Evolutionary conservation across 2,329 filamentous ascomycete genomes (phyloP), one percentile per base, ranked within the genome.

Genomic region (Colletotrichum sp.): DNA sequence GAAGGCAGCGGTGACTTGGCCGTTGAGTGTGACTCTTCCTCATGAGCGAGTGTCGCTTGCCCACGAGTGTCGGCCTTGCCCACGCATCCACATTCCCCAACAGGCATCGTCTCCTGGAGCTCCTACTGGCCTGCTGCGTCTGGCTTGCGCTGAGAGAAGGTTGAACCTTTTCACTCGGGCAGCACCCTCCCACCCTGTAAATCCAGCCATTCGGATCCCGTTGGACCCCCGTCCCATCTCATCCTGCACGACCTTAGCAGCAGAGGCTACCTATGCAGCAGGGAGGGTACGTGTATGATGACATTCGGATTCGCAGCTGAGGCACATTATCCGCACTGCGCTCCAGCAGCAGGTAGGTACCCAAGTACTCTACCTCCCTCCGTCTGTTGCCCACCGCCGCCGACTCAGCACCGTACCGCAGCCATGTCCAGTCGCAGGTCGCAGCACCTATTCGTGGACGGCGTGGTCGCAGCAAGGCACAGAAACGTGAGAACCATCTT

Each of bases 1-100:
- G 68, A 75, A 69, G 57, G 72, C 67, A 65, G 49, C n/a, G 59
- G 65, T 57, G 72, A 67, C 69, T 63, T 57, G 63, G 32, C 39
- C 7, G 7, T 63, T 55, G 63, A 34, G 30, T 8, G 10, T 67
- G 62, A 75, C 69, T 68, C 55, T 64, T 67, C 52, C 36, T 39
- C 62, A 64, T 28, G 32, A 64, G 62, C 59, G 30, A 60, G 57
- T 60, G n/a, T 60, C 57, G 15, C 13, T 39, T 49, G 28, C 44
- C 52, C 66, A 60, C 52, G 52, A 36, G 36, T 69, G 24, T 52
- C 55, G 55, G 24, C 72, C 26, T 64, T 39, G 69, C 30, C 64
- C 73, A 72, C 69, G 73, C 73, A 76, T 73, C 73, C 73, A 73
- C 73, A 76, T 76, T 72, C 73, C 73, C 64, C 57, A 76, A 73